Base-by-base conservation (phyloP, 2,329 filamentous ascomycete genomes). In the Fusarium torulosum region DNA sequence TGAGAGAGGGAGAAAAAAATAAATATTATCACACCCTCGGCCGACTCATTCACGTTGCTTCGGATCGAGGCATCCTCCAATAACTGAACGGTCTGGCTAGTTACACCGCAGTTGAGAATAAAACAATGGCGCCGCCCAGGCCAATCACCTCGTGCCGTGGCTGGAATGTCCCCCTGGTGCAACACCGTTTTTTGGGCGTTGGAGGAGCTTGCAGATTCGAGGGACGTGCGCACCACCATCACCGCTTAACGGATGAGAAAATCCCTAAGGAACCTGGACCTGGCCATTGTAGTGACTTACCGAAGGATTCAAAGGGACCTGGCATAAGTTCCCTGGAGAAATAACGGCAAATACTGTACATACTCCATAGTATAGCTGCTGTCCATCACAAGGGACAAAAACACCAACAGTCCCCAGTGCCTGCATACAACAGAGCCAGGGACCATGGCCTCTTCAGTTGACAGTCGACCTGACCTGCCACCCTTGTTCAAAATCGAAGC, bases 181-280 rank as follows among this genome's bases (percentile, higher is more conserved):
- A 37, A 37, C 33, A n/a, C n/a, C 33, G 33, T n/a, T 37, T 37
- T 29, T 29, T 29, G 27, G 27, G 27, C 27, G 27, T 29, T 29
- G 27, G 17, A 37, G 33, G 33, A 37, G 33, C 33, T n/a, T 37
- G 33, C 33, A 37, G 27, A 46, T 52, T 31, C 7, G 14, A 21
- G 20, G 53, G 15, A 58, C 49, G 62, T 65, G 59, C 62, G 38
- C 53, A 64, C 59, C 62, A 65, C 44, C 59, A 65, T 43, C 59
- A 64, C 59, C 62, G 53, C 53, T 57, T 54, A 47, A 50, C 40
- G 56, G 43, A 42, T 59, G 23, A 43, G 15, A 42, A 27, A 31
- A 8, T 37, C 33, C 31, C 45, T 25, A 51, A 43, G 27, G 31
- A 44, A 33, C 51, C 45, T 57, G 33, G 41, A 57, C 58, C 58